Conservation (phyloP, 768 basidiomycete genomes). For the Hypholoma fasciculare region DNA sequence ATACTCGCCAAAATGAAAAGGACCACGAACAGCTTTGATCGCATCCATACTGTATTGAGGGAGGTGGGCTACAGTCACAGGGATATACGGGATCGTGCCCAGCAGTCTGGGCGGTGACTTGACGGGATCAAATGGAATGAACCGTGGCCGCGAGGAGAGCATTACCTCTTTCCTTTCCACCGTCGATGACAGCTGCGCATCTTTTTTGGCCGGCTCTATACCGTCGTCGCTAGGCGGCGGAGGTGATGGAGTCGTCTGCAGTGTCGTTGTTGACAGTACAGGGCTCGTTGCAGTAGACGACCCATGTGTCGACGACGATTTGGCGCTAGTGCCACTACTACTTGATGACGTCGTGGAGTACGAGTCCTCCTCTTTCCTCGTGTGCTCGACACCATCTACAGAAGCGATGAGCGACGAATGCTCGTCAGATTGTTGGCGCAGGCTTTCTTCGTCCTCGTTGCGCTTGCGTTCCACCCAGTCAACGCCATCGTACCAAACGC, state of each 20-base stretch:
- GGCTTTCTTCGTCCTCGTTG: slow-evolving; percentile 33
- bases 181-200: slow-evolving; percentile 5
- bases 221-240: slow-evolving; percentile 44
- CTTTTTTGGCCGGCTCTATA: slow-evolving; percentile 34
- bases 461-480: slow-evolving; percentile 60
- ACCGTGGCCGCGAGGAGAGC: slow-evolving; percentile 12
- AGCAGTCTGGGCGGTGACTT: slow-evolving; percentile 61
- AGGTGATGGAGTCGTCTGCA: slow-evolving; percentile 79
- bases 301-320: slow-evolving; percentile 16
- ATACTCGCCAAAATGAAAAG: background rate
- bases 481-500: slow-evolving; percentile 72
- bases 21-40: slow-evolving; percentile 49
- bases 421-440: slow-evolving; percentile 19
- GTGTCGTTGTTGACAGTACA: slow-evolving; percentile 69
- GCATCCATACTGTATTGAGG: slow-evolving; percentile 61
- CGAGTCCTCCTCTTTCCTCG: slow-evolving; percentile 48
- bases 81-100: slow-evolving; percentile 70
- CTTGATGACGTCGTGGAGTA: slow-evolving; percentile 38
- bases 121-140: slow-evolving; percentile 53
- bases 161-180: background rate
- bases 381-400: slow-evolving; percentile 16
- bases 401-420: background rate
- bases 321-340: slow-evolving; percentile 34
- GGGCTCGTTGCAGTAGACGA: slow-evolving; percentile 67
- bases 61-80: slow-evolving; percentile 52